Conservation (phyloP, 768 basidiomycete species). For the Trametes coccinea region DNA sequence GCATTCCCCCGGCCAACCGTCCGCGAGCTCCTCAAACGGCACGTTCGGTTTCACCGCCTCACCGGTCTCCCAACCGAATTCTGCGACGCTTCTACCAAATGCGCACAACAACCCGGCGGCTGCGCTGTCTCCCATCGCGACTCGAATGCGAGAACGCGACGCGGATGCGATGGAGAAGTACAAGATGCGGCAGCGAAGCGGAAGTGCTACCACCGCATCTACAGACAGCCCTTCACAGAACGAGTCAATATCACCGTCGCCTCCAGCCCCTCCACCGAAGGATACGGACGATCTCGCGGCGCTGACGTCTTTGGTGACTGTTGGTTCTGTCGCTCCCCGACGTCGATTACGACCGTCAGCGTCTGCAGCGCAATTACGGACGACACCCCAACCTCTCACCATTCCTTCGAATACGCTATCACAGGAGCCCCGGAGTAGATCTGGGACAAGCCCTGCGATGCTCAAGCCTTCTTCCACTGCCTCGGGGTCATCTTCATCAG, state of each 20-base stretch:
- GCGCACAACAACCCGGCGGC: slow-evolving; percentile 38
- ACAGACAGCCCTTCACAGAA: slow-evolving; percentile 71
- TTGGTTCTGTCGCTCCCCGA: slow-evolving; percentile 60
- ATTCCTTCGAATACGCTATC: slow-evolving; percentile 31
- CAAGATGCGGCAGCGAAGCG: slow-evolving; percentile 78
- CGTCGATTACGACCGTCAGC: slow-evolving; percentile 66
- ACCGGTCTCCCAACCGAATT: slow-evolving; percentile 33
- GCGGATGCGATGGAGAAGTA: slow-evolving; percentile 90
- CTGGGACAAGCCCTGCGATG: slow-evolving; percentile 65
- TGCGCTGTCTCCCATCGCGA: slow-evolving; percentile 75
- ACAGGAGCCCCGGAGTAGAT: slow-evolving; percentile 53
- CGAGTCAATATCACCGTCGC: slow-evolving; percentile 48
- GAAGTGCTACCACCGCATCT: slow-evolving; percentile 71
- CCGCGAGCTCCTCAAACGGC: slow-evolving; percentile 38
- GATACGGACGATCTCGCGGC: slow-evolving; percentile 42
- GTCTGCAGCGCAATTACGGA: slow-evolving; percentile 76
- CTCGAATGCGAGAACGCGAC: slow-evolving; percentile 79
- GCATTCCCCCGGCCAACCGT: slow-evolving; percentile 62
- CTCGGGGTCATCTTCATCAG: slow-evolving; percentile 29
- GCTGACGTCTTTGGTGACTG: slow-evolving; percentile 46
- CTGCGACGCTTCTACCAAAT: slow-evolving; percentile 33
- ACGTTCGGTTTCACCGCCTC: slow-evolving; percentile 43
- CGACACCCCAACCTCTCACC: slow-evolving; percentile 40
- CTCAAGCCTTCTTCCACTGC: slow-evolving; percentile 43
- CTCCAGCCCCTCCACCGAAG: slow-evolving; percentile 47